Percentiles rank a stretch among this genome's conserved stretches.
phyloP scores from a whole-genome alignment of 495 filamentous ascomycete species.

The Bacidia gigantensis region DNA sequence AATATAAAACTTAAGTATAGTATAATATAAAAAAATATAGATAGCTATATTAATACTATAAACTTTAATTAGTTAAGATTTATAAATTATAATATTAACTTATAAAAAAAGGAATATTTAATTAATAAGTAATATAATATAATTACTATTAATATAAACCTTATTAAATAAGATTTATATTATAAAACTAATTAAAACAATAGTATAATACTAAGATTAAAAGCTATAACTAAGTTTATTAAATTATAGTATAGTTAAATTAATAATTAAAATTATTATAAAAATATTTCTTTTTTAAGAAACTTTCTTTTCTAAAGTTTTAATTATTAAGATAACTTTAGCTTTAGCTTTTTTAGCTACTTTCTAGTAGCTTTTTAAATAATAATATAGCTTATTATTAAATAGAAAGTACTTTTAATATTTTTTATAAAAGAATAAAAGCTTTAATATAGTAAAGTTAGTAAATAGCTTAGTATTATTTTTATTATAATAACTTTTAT shows the following conservation, averaged over 20 bases:
- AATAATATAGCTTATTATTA: too few species aligned
- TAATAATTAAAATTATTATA: background rate
- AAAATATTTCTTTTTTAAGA: background rate
- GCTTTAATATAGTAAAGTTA: too few species aligned
- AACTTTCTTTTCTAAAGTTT: background rate
- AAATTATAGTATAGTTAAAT: background rate
- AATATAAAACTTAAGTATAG: slow-evolving; percentile 1
- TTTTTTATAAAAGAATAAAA: too few species aligned
- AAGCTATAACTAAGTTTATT: background rate
- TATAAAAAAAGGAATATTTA: background rate
- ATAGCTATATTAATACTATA: too few species aligned
- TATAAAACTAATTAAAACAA: background rate
- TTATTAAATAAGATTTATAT: background rate
- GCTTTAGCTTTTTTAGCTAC: too few species aligned
- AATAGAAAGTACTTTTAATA: too few species aligned
- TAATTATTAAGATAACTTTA: too few species aligned
- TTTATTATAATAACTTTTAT: too few species aligned
- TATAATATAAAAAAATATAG: background rate
- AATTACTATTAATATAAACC: background rate
- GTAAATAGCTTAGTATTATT: too few species aligned
- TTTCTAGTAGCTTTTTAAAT: too few species aligned
- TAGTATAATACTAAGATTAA: background rate
- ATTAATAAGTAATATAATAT: slow-evolving; percentile 2
- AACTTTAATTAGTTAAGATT: too few species aligned
- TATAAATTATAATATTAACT: too few species aligned